These are phyloP conservation scores for Cadophora sp. DNA, from an alignment of 2,329 filamentous ascomycete species.

Conservation along the genomic window DNA sequence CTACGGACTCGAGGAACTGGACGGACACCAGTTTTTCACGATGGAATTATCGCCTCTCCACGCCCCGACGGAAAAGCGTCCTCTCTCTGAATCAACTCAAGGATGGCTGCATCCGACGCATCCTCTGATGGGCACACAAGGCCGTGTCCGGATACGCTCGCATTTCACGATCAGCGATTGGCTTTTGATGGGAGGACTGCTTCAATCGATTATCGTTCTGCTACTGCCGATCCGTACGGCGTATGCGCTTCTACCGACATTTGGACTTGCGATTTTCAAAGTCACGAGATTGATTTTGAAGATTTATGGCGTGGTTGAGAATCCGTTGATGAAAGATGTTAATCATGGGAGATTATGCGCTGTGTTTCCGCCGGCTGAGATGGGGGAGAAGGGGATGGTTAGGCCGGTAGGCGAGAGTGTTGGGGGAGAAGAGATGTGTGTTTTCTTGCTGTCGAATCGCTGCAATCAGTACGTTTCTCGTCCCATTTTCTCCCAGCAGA, in stretches of 20 bases:
- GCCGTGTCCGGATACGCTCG: constrained; percentile 17
- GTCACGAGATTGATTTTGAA: constrained; percentile 18
- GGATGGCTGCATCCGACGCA: constrained; percentile 21
- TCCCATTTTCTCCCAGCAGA: not conserved
- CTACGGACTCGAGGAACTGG: not conserved
- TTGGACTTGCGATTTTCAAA: constrained; percentile 24
- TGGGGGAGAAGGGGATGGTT: constrained; percentile 16
- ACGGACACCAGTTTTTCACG: not conserved
- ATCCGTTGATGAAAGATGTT: constrained; percentile 26
- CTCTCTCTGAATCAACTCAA: constrained; percentile 20
- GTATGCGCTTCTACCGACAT: constrained; percentile 16
- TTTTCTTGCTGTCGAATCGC: constrained; percentile 23
- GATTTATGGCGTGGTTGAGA: constrained; percentile 19
- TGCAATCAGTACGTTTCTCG: constrained; percentile 29
- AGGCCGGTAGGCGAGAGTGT: constrained; percentile 18
- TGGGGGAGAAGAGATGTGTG: constrained; percentile 25
- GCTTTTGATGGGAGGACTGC: constrained; percentile 23
- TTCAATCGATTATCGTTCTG: constrained; percentile 23
- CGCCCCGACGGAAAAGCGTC: not conserved
- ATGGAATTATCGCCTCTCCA: constrained; percentile 23
- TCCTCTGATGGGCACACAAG: constrained; percentile 22
- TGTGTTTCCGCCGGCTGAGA: constrained; percentile 20
- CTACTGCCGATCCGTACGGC: constrained; percentile 5
- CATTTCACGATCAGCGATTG: constrained; percentile 28
- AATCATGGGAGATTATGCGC: constrained; percentile 17